Base-by-base conservation (phyloP, 2,329 filamentous ascomycete genomes). In the Sphaerulina populicola region DNA sequence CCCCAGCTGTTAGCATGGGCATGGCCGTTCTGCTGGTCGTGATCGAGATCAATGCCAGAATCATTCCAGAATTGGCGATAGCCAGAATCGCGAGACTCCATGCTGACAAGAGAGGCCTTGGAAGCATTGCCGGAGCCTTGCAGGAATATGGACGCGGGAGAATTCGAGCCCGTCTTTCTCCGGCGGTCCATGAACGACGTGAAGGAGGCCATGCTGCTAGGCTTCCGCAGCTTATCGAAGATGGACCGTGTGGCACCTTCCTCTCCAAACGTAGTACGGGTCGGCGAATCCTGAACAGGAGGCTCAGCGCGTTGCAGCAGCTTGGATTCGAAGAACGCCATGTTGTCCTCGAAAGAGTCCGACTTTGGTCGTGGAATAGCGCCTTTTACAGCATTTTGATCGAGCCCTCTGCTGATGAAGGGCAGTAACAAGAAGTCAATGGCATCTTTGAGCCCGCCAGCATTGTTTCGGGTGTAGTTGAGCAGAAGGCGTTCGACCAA, bases 51-150 rank as follows among this genome's bases (percentile, higher is more conserved):
- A 66, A 96, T 89, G 63, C 90, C 91, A 66, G 88, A 94, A 69
- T 97, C 91, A 69, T 96, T 96, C 91, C 91, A 97, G 56, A 90
- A 90, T 72, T 96, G 95, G 70, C 90, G 86, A 70, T 95, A 94
- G 61, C 88, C 88, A 74, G 89, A 95, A 67, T 91, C 86, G 33
- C 89, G 89, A 44, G 90, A 96, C 72, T 97, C 91, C 69, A 96
- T 90, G 57, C 89, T 95, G 61, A 94, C 90, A 60, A 97, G 82
- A 31, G 91, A 96, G 44, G 91, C 93, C 73, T 94, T 96, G 59
- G 91, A 96, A 54, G 90, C 90, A 61, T 85, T 84, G 74, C 91
- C 94, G 54, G 91, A 96, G 31, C 73, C 74, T 59, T 77, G 74
- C 73, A 94, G 96, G 78, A 96, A 96, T 68, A 97, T 84, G n/a